Base-by-base conservation (phyloP, 257 asterid genomes). In the Cinchona pubescens region DNA sequence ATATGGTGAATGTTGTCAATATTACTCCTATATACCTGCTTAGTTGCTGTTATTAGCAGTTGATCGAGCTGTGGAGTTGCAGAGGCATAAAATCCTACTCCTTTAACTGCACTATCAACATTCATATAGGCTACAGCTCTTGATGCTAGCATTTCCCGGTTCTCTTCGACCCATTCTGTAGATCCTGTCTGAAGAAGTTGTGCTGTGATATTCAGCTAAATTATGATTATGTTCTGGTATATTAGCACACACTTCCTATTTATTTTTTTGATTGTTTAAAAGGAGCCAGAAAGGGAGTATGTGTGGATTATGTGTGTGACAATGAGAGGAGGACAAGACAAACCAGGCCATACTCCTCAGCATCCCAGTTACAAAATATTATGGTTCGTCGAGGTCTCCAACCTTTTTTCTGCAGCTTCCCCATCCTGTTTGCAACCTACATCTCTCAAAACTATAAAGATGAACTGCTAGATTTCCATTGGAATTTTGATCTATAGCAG, bases 311-410 rank as follows among this genome's bases (percentile, higher is more conserved):
- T 49, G 67, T 76, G 13, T 19, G 29, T 30, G 48, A 38, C 67
- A 43, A 71, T 23, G 73, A 10, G 48, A 62, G 69, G 53, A 30
- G 72, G 35, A 59, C 55, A 48, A 79, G 56, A 74, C 78, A 82
- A 82, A 93, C 98, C 96, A 91, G 87, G 85, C 97, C 96, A 66
- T 89, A 91, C 82, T 93, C 97, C 86, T 91, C 97, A 14, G 96
- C 97, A 27, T 90, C 98, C 98, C 97, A 93, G 79, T 86, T 93
- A 84, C 97, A 93, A 45, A 93, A 79, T 55, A 93, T 71, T 29
- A 93, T 88, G 32, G 97, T 91, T 76, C 98, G 84, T 74, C 95
- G 87, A n/a, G 98, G 98, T 75, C 78, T 90, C 83, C 84, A 81
- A 60, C 87, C 86, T 68, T 67, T 75, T 53, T 69, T 72, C 53